These are phyloP conservation scores for Claviceps sp. DNA, from an alignment of 2,329 filamentous ascomycete genomes.

Conservation along the genomic window DNA sequence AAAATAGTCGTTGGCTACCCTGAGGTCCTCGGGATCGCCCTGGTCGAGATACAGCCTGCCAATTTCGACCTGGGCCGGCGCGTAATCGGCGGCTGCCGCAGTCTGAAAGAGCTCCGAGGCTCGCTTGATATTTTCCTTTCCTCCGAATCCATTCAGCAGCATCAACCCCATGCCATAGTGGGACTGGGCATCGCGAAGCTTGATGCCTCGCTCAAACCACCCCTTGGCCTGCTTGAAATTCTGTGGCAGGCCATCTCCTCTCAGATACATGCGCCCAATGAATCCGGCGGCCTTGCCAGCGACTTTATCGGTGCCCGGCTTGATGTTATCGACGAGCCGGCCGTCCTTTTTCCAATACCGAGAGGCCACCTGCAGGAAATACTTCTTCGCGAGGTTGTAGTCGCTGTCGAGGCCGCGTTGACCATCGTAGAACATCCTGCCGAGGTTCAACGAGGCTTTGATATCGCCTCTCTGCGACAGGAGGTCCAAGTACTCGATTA, in stretches of 20 bases:
- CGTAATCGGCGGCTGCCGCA: slow-evolving; percentile 70
- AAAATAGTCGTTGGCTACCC: slow-evolving; percentile 71
- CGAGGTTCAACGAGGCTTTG: slow-evolving; percentile 75
- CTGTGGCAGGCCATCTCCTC: slow-evolving; percentile 72
- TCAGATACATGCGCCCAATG: slow-evolving; percentile 77
- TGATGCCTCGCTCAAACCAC: slow-evolving; percentile 74
- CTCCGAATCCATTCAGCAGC: slow-evolving; percentile 65
- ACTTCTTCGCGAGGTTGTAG: slow-evolving; percentile 58
- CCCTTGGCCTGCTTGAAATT: slow-evolving; percentile 61
- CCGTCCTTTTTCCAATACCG: slow-evolving; percentile 74
- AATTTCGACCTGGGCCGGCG: slow-evolving; percentile 68
- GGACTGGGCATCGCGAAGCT: slow-evolving; percentile 65
- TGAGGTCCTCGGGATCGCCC: slow-evolving; percentile 55
- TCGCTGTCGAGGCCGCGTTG: slow-evolving; percentile 62
- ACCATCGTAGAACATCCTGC: slow-evolving; percentile 79
- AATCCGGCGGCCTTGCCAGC: slow-evolving; percentile 77
- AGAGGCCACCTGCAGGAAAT: slow-evolving; percentile 68
- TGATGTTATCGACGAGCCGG: slow-evolving; percentile 56
- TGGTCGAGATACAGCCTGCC: slow-evolving; percentile 80
- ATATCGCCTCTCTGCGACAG: slow-evolving; percentile 83
- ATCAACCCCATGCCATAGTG: slow-evolving; percentile 77
- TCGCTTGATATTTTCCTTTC: slow-evolving; percentile 52
- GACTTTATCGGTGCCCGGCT: slow-evolving; percentile 59
- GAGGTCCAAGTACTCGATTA: slow-evolving; percentile 85
- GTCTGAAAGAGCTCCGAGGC: slow-evolving; percentile 66